Base-by-base conservation (phyloP, 805 yeast species). In the Schwanniomyces pseudopolymorphus region DNA sequence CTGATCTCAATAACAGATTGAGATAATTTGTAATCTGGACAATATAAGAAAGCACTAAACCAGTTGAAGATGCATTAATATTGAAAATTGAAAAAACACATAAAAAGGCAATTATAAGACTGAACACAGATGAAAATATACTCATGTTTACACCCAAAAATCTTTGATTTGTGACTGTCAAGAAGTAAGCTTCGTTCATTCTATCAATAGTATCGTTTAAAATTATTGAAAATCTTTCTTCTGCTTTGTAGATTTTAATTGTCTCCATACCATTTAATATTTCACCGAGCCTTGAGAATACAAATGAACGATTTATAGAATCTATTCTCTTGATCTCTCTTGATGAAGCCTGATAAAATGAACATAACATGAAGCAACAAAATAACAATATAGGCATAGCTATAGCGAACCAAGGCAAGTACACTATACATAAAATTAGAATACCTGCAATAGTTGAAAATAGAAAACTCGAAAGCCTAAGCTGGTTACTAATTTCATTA, bases 241-340 rank as follows among this genome's bases (percentile, higher is more conserved):
- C 72, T 2, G 75, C 71, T 2, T 67, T 61, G 60, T 79, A 87
- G 3, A 85, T 77, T 59, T 83, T 75, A 55, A 87, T 81, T 1
- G 88, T 83, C 16, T 71, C 66, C 68, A 79, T 68, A 10, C 95
- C 95, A 50, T 74, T 76, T 52, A 87, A 67, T 2, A 84, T 74
- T 59, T 87, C 95, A 52, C 80, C 80, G 61, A 87, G 84, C 53
- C 83, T 79, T 53, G 83, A 75, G 69, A 83, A 86, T 48, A 87
- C 87, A 27, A 74, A 68, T 0, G 90, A 84, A 55, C 94, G 74
- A 49, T 81, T 80, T 11, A 81, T 66, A 8, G 91, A 84, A 57
- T 87, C 91, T 47, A 87, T 64, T 50, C 92, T 79, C 64, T 87
- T 87, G 49, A 87, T 69, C 57, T 87, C 94, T 58, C 91, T 72